phyloP scores from a whole-genome alignment of 768 basidiomycete species.

The Lyophyllum atratum region DNA sequence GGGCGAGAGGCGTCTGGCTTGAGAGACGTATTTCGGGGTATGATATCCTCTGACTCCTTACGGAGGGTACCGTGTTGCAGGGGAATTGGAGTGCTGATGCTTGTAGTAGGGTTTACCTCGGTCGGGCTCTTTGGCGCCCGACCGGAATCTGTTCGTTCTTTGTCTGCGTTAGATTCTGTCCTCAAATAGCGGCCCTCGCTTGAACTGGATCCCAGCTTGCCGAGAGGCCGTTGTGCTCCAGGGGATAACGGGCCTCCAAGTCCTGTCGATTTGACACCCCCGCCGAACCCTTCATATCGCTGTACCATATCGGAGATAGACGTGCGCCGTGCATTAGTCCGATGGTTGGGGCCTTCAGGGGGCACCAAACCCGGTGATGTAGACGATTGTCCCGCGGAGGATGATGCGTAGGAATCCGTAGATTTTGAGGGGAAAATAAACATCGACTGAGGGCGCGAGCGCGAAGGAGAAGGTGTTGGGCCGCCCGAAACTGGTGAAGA shows the following conservation, averaged over 20 bases:
- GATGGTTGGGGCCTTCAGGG: conserved; percentile 46
- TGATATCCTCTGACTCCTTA: conserved; percentile 20
- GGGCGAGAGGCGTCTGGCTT: conserved; percentile 26
- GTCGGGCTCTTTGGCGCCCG: conserved; percentile 11
- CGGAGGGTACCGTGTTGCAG: conserved; percentile 11
- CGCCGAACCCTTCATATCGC: conserved; percentile 71
- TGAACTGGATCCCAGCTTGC: conserved; percentile 5
- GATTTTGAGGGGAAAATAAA: conserved; percentile 65
- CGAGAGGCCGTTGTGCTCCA: conserved; percentile 22
- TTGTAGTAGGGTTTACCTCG: background rate
- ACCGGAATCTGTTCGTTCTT: conserved; percentile 11
- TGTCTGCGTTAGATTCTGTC: conserved; percentile 3
- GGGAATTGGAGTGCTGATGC: conserved; percentile 10
- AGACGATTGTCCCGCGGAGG: conserved; percentile 15
- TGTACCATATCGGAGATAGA: conserved; percentile 90
- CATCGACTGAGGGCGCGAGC: conserved; percentile 82
- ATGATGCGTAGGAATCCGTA: conserved; percentile 34
- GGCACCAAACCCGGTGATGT: conserved; percentile 41
- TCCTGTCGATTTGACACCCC: conserved; percentile 30
- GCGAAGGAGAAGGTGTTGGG: conserved; percentile 34
- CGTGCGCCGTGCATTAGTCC: conserved; percentile 53
- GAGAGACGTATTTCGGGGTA: conserved; percentile 28
- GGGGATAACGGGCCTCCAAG: conserved; percentile 31
- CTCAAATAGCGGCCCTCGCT: conserved; percentile 17
- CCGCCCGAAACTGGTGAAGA: conserved; percentile 1